Base-by-base conservation (phyloP, 1,139 yeast species). In the Candida smagusa region DNA sequence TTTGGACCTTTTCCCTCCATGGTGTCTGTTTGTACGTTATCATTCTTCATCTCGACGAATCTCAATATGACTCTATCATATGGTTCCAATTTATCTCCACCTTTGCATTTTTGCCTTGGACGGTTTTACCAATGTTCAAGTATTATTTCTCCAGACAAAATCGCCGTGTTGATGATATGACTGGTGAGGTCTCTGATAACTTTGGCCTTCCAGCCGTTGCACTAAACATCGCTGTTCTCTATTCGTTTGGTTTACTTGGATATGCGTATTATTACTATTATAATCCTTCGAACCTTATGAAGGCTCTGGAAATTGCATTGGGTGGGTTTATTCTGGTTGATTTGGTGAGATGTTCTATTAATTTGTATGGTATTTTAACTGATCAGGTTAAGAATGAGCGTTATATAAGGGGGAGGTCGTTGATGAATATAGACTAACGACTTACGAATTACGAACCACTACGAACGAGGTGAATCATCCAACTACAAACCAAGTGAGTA, bases 371-470 rank as follows among this genome's bases (percentile, higher is more conserved):
- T 3, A 47, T 48, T 22, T 52, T 72, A 31, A 68, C 65, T 36
- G 68, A 64, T 13, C 71, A 72, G 45, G 80, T 81, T 23, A 80
- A 77, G 50, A 78, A 77, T 42, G 81, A 79, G 47, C 70, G 71
- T 44, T 83, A 79, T 48, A 79, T 79, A 8, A 72, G 72, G 41
- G 86, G 85, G 1, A 74, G 80, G 49, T 75, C 82, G 2, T 65
- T 83, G 38, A 78, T 79, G 42, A 83, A 81, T 52, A 72, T 69
- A 19, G 51, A 47, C 19, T 46, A 35, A 31, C 11, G n/a, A n/a
- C n/a, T n/a, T 12, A 23, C 29, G 13, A 16, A 4, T 5, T 16
- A 16, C 12, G 6, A 12, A 5, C 13, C 29, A 9, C 22, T 9
- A n/a, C 9, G 4, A 22, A 22, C n/a, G 22, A 29, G 12, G 22